phyloP scores from a whole-genome alignment of 2,329 filamentous ascomycete genomes.

The Pseudofabraea citricarpa region DNA sequence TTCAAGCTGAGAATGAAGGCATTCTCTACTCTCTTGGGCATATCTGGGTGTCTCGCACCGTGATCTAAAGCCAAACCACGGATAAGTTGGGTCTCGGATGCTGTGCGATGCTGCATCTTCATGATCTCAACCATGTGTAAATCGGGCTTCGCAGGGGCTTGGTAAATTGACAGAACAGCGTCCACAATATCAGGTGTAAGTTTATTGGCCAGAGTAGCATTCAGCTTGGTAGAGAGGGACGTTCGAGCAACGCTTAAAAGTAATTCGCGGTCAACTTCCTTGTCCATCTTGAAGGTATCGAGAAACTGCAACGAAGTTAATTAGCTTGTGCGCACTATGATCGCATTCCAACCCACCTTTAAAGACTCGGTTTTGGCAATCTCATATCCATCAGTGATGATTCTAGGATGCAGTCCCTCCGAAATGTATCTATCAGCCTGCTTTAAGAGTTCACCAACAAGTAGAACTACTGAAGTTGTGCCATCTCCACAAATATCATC shows the following conservation, averaged over 20 bases:
- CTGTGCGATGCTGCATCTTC: constrained; percentile 99
- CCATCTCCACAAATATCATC: constrained; percentile 98
- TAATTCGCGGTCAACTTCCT: constrained; percentile 88
- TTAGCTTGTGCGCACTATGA: too few species aligned
- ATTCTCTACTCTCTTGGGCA: constrained; percentile 95
- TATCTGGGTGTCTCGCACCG: constrained; percentile 93
- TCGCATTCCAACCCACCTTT: constrained; percentile 57
- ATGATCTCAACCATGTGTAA: constrained; percentile 99
- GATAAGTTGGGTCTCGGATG: constrained; percentile 94
- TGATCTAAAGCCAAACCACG: constrained; percentile 90
- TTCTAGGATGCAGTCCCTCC: constrained; percentile 92
- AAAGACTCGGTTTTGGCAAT: constrained; percentile 90
- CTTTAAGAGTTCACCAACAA: constrained; percentile 96
- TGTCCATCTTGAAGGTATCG: constrained; percentile 84
- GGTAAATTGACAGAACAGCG: constrained; percentile 90
- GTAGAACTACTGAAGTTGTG: constrained; percentile 90
- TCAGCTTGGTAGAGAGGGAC: constrained; percentile 92
- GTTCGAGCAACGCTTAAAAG: constrained; percentile 90
- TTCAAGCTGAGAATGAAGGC: constrained; percentile 94
- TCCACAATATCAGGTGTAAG: constrained; percentile 95
- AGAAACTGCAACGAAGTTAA: constrained; percentile 61
- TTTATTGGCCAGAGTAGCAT: constrained; percentile 79
- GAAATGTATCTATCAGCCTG: constrained; percentile 95
- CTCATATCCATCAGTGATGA: constrained; percentile 97
- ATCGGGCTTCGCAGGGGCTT: constrained; percentile 85